A percentile compares a stretch with the other conserved stretches of the same genome.
phyloP scores from a whole-genome alignment of 345 rosid genomes.

The Melastoma malabathricum region DNA sequence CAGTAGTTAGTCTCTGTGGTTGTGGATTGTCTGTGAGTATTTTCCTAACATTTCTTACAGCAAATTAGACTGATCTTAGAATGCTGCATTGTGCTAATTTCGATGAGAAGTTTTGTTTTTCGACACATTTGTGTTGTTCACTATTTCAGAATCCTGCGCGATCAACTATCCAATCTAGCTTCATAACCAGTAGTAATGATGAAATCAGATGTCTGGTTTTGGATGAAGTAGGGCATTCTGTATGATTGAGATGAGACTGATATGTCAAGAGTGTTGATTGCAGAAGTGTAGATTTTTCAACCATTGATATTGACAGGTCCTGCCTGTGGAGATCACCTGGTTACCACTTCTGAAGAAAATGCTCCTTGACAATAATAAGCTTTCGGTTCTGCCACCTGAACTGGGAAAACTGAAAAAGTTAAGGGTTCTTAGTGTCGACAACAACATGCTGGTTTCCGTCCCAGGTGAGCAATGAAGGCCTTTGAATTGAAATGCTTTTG shows the following conservation, averaged over 20 bases:
- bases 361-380: slow-evolving; percentile 72
- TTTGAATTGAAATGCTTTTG: background rate
- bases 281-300: slow-evolving; percentile 2
- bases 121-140: too few relatives aligned
- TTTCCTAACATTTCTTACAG: background rate
- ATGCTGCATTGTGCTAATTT: background rate
- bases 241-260: background rate
- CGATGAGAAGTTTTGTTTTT: background rate
- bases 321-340: slow-evolving; percentile 68
- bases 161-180: too few relatives aligned
- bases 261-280: background rate
- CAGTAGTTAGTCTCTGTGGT: slow-evolving; percentile 61
- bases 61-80: background rate
- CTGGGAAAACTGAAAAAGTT: slow-evolving; percentile 62
- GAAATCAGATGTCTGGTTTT: too few relatives aligned
- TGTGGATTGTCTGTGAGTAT: slow-evolving; percentile 49
- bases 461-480: slow-evolving; percentile 49
- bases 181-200: too few relatives aligned
- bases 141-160: too few relatives aligned
- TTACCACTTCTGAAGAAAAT: slow-evolving; percentile 83
- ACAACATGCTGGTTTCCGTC: slow-evolving; percentile 71
- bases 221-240: background rate
- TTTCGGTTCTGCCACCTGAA: slow-evolving; percentile 78
- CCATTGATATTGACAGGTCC: slow-evolving; percentile 28
- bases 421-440: slow-evolving; percentile 67